Evolutionary conservation across 371 early-diverging fungal genomes (phyloP).

Genomic region (Mucor indicus): DNA sequence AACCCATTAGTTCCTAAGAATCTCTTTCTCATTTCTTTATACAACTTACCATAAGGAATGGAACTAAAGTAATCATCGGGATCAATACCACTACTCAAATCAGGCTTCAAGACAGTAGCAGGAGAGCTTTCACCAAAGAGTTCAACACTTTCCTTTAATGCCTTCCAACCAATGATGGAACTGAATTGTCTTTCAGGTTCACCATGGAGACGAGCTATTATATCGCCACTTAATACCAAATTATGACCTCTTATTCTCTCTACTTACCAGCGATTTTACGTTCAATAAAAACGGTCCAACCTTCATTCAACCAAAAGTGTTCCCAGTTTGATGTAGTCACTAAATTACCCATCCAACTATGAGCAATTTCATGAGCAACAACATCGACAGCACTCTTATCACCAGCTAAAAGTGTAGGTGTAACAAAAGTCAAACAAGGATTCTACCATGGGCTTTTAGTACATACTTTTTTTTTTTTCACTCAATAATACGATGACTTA

Average conservation of each 20-base stretch:
- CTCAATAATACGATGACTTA: too few species aligned
- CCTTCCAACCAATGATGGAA: conserved; percentile 78
- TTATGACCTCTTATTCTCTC: neutral
- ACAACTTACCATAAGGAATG: conserved; percentile 90
- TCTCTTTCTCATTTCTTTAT: too few species aligned
- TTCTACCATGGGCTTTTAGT: conserved; percentile 46
- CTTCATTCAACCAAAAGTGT: conserved; percentile 93
- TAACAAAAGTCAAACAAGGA: conserved; percentile 90
- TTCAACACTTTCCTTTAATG: conserved; percentile 75
- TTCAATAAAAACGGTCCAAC: conserved; percentile 94
- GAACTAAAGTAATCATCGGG: conserved; percentile 94
- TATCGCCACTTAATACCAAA: neutral
- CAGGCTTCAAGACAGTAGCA: conserved; percentile 77
- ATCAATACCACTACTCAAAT: conserved; percentile 74
- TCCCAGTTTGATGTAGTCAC: conserved; percentile 92
- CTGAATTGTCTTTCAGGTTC: conserved; percentile 82
- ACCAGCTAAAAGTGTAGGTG: conserved; percentile 88
- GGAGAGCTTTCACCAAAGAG: conserved; percentile 74
- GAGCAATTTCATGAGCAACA: conserved; percentile 97
- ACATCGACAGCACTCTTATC: conserved; percentile 95
- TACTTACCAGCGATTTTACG: conserved; percentile 77
- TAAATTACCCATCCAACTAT: conserved; percentile 97
- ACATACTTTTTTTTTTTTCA: too few species aligned
- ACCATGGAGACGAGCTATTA: conserved; percentile 68
- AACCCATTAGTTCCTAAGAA: too few species aligned